Evolutionary conservation across 1,284 basidiomycete genomes (phyloP).

Genomic region (Calocybe gambosa): DNA sequence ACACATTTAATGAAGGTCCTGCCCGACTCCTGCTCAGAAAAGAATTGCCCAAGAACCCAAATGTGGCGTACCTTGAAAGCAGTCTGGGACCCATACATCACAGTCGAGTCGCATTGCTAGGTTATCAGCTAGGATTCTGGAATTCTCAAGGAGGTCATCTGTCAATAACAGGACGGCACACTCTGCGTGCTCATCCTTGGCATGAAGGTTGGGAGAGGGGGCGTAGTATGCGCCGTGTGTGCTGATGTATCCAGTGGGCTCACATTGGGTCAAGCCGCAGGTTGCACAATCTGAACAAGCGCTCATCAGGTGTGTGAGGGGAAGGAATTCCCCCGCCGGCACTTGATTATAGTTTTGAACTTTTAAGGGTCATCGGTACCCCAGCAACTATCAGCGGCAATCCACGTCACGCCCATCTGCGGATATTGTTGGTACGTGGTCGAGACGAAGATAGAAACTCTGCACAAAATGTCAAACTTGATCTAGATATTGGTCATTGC

Average conservation of each 20-base stretch:
- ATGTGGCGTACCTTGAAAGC: conserved; percentile 35
- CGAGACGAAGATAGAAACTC: conserved; percentile 3
- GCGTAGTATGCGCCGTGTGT: conserved; percentile 39
- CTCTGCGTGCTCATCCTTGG: conserved; percentile 16
- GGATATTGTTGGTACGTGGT: conserved; percentile 6
- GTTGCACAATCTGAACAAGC: conserved; percentile 32
- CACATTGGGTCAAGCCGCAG: conserved; percentile 34
- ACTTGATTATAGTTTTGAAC: background rate
- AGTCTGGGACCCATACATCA: conserved; percentile 59
- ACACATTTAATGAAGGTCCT: conserved; percentile 5
- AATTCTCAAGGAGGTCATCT: conserved; percentile 50
- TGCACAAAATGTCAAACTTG: conserved; percentile 1
- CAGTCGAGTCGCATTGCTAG: conserved; percentile 46
- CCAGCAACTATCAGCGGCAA: conserved; percentile 6
- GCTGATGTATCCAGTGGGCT: conserved; percentile 33
- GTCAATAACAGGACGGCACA: conserved; percentile 50
- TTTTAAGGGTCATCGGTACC: conserved; percentile 5
- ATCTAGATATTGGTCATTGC: background rate
- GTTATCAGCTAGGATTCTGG: conserved; percentile 59
- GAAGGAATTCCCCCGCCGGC: background rate
- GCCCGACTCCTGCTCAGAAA: conserved; percentile 5
- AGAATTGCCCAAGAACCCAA: conserved; percentile 12
- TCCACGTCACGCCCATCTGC: conserved; percentile 13
- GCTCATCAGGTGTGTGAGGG: conserved; percentile 5
- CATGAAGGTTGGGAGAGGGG: conserved; percentile 20